Conservation (phyloP, 768 basidiomycete genomes). For the Amanita jacksonii region DNA sequence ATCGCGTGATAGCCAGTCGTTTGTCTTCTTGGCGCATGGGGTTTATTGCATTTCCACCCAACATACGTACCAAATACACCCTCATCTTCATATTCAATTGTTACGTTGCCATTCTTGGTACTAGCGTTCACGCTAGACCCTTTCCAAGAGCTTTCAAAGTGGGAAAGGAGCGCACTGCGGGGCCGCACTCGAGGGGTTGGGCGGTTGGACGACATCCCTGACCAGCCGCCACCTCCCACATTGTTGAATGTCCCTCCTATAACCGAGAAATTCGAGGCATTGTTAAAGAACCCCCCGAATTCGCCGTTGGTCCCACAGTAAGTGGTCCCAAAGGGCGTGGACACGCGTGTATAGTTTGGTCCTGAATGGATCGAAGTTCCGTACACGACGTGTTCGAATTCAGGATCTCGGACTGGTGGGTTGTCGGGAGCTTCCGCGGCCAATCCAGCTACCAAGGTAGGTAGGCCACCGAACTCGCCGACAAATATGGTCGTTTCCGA, state of each 20-base stretch:
- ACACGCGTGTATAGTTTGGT: no score
- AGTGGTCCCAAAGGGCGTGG: no score
- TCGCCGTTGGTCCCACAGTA: no score
- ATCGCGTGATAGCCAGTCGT: no score
- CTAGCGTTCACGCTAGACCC: background rate
- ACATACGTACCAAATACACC: background rate
- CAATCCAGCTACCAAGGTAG: background rate
- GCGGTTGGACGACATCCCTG: background rate
- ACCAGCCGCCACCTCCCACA: no score
- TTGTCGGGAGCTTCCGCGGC: background rate
- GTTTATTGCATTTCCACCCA: background rate
- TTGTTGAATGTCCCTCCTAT: no score
- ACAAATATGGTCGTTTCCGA: background rate
- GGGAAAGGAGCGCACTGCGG: background rate
- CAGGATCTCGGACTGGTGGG: background rate
- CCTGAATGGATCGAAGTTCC: background rate
- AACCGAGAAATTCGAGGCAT: no score
- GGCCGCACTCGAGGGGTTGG: background rate
- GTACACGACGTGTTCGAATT: background rate
- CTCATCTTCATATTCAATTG: slow-evolving; percentile 2
- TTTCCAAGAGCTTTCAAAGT: background rate
- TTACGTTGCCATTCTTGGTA: background rate
- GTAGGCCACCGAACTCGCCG: background rate
- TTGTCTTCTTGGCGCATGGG: no score
- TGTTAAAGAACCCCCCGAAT: no score